Evolutionary conservation across 129 eudicot species (phyloP).

Genomic region (Flaveria bidentis): DNA sequence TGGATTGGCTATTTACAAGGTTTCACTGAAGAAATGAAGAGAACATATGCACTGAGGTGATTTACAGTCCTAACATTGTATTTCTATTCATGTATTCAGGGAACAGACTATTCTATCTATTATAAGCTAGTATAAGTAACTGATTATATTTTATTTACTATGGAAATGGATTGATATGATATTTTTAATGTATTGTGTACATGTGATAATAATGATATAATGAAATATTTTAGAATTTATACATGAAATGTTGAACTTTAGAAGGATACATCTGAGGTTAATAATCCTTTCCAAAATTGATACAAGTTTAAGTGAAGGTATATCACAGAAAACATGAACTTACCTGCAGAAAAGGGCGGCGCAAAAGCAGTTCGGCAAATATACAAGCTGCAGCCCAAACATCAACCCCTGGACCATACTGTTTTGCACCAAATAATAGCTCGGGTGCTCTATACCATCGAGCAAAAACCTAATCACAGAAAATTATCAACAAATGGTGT

Average conservation of each 20-base stretch:
- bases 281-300: neutral
- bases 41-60: neutral
- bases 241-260: neutral
- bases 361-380: conserved; percentile 88
- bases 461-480: conserved; percentile 72
- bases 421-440: conserved; percentile 93
- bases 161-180: neutral
- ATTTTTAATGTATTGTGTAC: neutral
- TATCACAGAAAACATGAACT: conserved; percentile 10
- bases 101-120: neutral
- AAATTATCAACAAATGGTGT: neutral
- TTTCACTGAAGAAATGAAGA: neutral
- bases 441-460: conserved; percentile 99
- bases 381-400: conserved; percentile 99
- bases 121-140: neutral
- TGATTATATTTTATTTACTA: neutral
- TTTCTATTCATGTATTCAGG: neutral
- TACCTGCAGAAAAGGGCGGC: conserved; percentile 94
- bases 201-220: neutral
- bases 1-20: neutral
- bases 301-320: conserved; percentile 10
- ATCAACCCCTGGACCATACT: conserved; percentile 98
- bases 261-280: neutral
- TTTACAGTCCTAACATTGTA: neutral
- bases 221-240: neutral